These are phyloP conservation scores for Jackrogersella multiformis DNA, from an alignment of 495 filamentous ascomycete species.

Conservation along the genomic window DNA sequence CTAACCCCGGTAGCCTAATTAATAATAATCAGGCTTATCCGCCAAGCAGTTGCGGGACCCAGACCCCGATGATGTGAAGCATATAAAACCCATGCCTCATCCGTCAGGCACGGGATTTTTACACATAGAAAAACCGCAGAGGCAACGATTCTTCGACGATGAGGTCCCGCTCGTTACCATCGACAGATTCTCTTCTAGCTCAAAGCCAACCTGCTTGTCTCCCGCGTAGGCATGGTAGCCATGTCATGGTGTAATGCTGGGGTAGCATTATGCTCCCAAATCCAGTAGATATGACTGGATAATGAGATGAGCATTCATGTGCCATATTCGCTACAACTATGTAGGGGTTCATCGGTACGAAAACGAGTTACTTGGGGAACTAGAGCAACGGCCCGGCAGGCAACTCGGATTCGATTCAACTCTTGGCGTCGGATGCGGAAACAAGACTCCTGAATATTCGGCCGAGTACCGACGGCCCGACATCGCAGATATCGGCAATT, in stretches of 20 bases:
- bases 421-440: conserved; percentile 16
- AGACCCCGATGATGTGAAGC: too few relatives aligned
- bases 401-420: conserved; percentile 3
- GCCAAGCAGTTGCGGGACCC: too few relatives aligned
- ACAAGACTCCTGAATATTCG: neutral
- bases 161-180: conserved; percentile 18
- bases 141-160: neutral
- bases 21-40: too few relatives aligned
- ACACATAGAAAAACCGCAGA: too few relatives aligned
- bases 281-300: neutral
- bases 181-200: conserved; percentile 4
- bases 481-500: conserved; percentile 12
- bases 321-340: too few relatives aligned
- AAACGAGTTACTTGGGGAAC: neutral
- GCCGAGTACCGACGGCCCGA: conserved; percentile 6
- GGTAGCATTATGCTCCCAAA: conserved; percentile 18
- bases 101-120: too few relatives aligned
- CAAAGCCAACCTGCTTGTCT: too few relatives aligned
- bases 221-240: conserved; percentile 7
- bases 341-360: too few relatives aligned
- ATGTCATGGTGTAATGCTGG: conserved; percentile 22
- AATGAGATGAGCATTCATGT: neutral
- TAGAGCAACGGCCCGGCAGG: neutral
- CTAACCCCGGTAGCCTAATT: too few relatives aligned
- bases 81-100: too few relatives aligned